Base-by-base conservation (phyloP, 768 basidiomycete species). In the Mycena vitilis region DNA sequence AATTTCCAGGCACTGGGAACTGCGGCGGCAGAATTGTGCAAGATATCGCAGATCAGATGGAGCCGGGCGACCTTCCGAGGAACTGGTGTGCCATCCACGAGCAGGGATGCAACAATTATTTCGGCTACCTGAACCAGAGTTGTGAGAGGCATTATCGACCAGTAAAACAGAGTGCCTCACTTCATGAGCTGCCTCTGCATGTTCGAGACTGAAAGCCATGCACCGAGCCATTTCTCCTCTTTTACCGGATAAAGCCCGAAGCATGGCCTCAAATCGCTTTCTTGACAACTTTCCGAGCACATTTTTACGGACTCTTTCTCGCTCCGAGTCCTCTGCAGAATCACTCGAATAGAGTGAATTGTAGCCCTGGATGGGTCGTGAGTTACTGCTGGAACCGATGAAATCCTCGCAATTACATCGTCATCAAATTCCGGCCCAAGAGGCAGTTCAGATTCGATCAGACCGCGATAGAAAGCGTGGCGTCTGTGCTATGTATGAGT, bases 1-100 rank as follows among this genome's bases (percentile, higher is more conserved):
- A 94, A 99, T 78, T 95, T 95, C 98, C 98, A 99, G 9, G 96
- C 97, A 78, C 95, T 96, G 0, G 96, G 95, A 16, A 98, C 87
- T 3, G 96, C 84, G 4, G 95, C 95, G 40, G 95, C 95, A 23
- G 96, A 98, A 78, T 99, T 99, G 79, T 98, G 96, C 51, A 99
- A 85, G 71, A 99, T 98, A 77, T 99, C 98, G 76, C 96, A 98
- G 61, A 99, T 95, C 66, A 99, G 86, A 81, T 98, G 92, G 34
- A 99, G 86, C 30, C 98, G 91, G 30, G 98, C 95, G 62, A 99
- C 89, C 79, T 99, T 99, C 73, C 96, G 91, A 62, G 98, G 98
- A n/a, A 99, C 95, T 0, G 98, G 90, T 1, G 98, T 99, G n/a
- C 89, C 84, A 71, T 95, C 95, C 22, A 99, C 90, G 30, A 94